These are phyloP conservation scores for Leishmania aethiopica DNA, from an alignment of 208 protist species.

Conservation along the genomic window DNA sequence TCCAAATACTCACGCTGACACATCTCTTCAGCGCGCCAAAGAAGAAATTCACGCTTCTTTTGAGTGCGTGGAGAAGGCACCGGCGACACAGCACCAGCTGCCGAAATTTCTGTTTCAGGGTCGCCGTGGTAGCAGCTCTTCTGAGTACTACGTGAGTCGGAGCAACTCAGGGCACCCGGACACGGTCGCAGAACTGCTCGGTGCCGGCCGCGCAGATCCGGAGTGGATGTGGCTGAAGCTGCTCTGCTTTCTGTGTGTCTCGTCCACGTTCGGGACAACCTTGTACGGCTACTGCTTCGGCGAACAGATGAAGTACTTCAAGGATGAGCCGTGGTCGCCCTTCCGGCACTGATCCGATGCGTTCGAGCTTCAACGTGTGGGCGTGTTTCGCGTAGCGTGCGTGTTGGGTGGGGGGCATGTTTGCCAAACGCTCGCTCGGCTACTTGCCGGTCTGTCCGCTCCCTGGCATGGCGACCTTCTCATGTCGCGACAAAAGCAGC, in stretches of 20 bases:
- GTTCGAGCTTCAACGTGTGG: not conserved
- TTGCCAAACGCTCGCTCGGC: not conserved
- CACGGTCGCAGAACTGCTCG: constrained; percentile 46
- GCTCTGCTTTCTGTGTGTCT: constrained; percentile 79
- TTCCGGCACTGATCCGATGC: constrained; percentile 27
- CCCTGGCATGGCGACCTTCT: not conserved
- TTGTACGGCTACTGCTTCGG: constrained; percentile 75
- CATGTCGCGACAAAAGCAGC: not conserved
- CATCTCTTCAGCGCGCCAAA: constrained; percentile 8
- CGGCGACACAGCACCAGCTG: not conserved
- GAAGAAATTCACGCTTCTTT: constrained; percentile 4
- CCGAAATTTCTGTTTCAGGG: constrained; percentile 49
- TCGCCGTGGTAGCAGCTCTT: constrained; percentile 39
- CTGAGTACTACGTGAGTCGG: constrained; percentile 61
- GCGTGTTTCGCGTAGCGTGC: not conserved
- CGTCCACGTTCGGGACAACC: constrained; percentile 70
- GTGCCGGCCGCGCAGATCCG: constrained; percentile 57
- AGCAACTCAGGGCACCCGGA: constrained; percentile 68
- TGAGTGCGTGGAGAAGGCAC: not conserved
- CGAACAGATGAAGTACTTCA: constrained; percentile 83
- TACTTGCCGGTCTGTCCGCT: not conserved
- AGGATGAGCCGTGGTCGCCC: constrained; percentile 88
- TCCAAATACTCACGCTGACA: not conserved
- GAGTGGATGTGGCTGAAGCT: constrained; percentile 89
- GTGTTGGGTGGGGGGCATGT: not conserved